Base-by-base conservation (phyloP, 345 rosid genomes). In the Salix udensis region DNA sequence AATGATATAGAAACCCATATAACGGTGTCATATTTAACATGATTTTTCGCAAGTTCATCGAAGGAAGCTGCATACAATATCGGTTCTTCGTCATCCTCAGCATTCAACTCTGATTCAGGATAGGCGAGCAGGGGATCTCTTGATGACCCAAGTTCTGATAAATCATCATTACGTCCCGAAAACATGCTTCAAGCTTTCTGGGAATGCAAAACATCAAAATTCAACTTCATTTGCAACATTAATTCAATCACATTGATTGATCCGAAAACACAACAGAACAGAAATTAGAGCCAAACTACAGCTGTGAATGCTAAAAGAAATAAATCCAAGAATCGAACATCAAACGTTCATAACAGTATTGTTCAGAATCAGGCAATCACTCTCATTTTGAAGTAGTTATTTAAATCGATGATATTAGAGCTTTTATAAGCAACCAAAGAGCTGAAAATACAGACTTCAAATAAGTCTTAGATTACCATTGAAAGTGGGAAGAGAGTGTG, bases 1-100 rank as follows among this genome's bases (percentile, higher is more conserved):
- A 88, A 79, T 1, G 96, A 91, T 69, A 89, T 89, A 28, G 89
- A 88, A 73, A 91, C 64, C 96, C 96, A 91, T 75, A 89, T 87
- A 67, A 88, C 79, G 21, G 88, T 85, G 74, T 91, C 93, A 75
- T 91, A 91, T 79, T 80, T 80, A 50, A 91, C 6, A 74, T 74
- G 76, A 62, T 80, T 84, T 8, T 21, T 14, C 0, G 89, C 85
- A 76, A 88, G 88, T 66, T 91, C 93, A 73, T 89, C 91, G 48
- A 89, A 91, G 21, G 93, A 87, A 58, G 96, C 96, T 23, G 78
- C 68, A 52, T 86, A 87, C 67, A 88, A 62, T 72, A 88, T 87
- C 75, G 76, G 70, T 72, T 88, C 87, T 30, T 64, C 84, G 18
- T 75, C 83, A 28, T 69, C 82, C 26, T 80, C 83, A 40, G 79